phyloP scores from a whole-genome alignment of 2,329 filamentous ascomycete species.

The Calonectria naviculata region DNA sequence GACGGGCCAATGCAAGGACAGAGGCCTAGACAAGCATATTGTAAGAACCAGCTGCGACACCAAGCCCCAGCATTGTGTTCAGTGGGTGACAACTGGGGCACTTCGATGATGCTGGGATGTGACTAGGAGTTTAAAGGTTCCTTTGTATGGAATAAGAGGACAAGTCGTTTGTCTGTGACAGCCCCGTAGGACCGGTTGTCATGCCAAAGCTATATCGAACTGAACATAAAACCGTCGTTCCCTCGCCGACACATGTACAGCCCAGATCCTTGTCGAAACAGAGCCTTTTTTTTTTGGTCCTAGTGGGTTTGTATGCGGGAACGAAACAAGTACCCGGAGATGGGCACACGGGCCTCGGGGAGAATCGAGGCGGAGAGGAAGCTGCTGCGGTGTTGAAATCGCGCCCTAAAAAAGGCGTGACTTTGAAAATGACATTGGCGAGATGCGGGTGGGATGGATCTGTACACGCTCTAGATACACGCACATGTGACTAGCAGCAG shows the following conservation, averaged over 20 bases:
- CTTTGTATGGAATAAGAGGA: background rate
- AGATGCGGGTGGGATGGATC: background rate
- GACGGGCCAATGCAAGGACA: background rate
- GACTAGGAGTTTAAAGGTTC: background rate
- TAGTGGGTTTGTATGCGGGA: background rate
- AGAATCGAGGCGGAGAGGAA: background rate
- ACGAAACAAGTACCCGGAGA: background rate
- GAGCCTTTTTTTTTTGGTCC: background rate
- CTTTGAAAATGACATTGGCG: background rate
- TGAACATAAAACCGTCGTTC: slow-evolving; percentile 16
- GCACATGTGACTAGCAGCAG: background rate
- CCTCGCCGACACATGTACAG: slow-evolving; percentile 16
- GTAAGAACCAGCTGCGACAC: background rate
- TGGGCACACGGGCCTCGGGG: slow-evolving; percentile 2
- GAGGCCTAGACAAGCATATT: background rate
- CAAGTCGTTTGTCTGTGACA: slow-evolving; percentile 14
- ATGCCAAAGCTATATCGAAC: slow-evolving; percentile 15
- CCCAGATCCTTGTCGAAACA: slow-evolving; percentile 14
- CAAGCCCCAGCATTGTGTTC: background rate
- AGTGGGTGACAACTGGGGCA: too few species aligned
- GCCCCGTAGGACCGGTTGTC: slow-evolving; percentile 12
- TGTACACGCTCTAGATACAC: background rate
- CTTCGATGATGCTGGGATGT: background rate
- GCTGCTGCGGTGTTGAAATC: background rate
- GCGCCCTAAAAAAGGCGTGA: background rate